Conservation (phyloP, 139 green algal genomes). For the Chlamydomonas applanata region DNA sequence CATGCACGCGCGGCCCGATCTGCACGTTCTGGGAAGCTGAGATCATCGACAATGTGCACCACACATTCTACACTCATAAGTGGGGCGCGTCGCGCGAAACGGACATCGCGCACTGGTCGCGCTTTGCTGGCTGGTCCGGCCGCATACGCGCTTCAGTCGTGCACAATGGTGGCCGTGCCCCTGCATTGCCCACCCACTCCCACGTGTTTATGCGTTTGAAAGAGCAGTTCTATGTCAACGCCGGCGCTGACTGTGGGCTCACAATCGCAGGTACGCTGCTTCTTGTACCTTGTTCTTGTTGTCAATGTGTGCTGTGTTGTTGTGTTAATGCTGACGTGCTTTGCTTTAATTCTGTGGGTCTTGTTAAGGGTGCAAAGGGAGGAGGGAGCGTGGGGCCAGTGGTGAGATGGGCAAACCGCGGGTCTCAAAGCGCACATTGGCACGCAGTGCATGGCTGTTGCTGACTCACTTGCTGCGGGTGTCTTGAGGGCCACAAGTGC, state of each 20-base stretch:
- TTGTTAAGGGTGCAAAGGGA: too few relatives aligned
- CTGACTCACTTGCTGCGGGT: too few relatives aligned
- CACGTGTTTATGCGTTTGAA: slow-evolving; percentile 5
- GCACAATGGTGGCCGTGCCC: not conserved
- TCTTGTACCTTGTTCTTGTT: too few relatives aligned
- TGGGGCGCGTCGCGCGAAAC: not conserved
- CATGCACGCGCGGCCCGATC: not conserved
- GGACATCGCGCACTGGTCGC: not conserved
- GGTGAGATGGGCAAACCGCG: too few relatives aligned
- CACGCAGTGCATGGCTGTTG: too few relatives aligned
- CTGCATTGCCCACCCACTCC: not conserved
- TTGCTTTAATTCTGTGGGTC: too few relatives aligned
- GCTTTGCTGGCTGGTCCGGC: not conserved
- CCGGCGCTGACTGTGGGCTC: slow-evolving; percentile 1
- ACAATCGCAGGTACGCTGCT: slow-evolving; percentile 2
- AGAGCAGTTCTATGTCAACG: slow-evolving; percentile 11
- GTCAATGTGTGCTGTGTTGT: too few relatives aligned
- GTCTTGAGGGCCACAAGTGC: too few relatives aligned
- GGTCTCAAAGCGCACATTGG: too few relatives aligned
- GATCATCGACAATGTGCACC: slow-evolving; percentile 6
- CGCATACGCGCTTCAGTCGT: not conserved
- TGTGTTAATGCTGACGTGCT: too few relatives aligned
- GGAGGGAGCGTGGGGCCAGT: too few relatives aligned
- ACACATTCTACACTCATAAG: slow-evolving; percentile 5
- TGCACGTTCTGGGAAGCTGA: slow-evolving; percentile 5